A percentile compares a stretch with the other conserved stretches of the same genome.
These are phyloP conservation scores for Amanita brunnescens DNA, from an alignment of 768 basidiomycete genomes.

Conservation along the genomic window DNA sequence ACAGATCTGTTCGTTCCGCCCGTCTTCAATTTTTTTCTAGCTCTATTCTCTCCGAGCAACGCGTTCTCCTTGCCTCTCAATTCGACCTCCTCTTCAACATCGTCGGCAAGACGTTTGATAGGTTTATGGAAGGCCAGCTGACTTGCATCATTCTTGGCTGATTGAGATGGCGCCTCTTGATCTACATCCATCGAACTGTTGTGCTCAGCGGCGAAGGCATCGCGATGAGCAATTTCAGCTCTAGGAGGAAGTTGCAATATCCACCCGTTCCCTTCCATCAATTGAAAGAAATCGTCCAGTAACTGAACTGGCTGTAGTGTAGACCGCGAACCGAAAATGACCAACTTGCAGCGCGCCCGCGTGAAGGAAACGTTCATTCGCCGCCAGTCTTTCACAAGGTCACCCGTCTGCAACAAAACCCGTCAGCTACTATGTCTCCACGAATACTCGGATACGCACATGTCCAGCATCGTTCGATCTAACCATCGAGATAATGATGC, in stretches of 20 bases:
- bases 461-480: slow-evolving; percentile 71
- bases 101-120: slow-evolving; percentile 3
- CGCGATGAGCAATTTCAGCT: slow-evolving; percentile 46
- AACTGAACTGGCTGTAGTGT: slow-evolving; percentile 61
- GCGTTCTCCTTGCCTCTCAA: slow-evolving; percentile 1
- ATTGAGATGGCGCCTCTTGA: slow-evolving; percentile 15
- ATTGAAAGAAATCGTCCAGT: slow-evolving; percentile 48
- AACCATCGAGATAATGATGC: slow-evolving; percentile 88
- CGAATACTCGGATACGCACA: slow-evolving; percentile 34
- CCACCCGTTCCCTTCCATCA: slow-evolving; percentile 40
- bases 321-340: slow-evolving; percentile 81
- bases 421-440: neutral
- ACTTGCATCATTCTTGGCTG: slow-evolving; percentile 4
- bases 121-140: neutral
- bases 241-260: slow-evolving; percentile 46
- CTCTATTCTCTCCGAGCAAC: slow-evolving; percentile 3
- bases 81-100: neutral
- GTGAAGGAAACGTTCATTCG: slow-evolving; percentile 96
- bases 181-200: slow-evolving; percentile 15
- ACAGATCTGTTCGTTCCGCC: slow-evolving; percentile 4
- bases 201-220: slow-evolving; percentile 12
- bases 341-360: slow-evolving; percentile 80
- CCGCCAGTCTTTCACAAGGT: slow-evolving; percentile 92
- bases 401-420: slow-evolving; percentile 59
- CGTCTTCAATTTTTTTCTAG: slow-evolving; percentile 9